Evolutionary conservation across 1,284 basidiomycete species (phyloP).

Genomic region (Albatrellus sp.): DNA sequence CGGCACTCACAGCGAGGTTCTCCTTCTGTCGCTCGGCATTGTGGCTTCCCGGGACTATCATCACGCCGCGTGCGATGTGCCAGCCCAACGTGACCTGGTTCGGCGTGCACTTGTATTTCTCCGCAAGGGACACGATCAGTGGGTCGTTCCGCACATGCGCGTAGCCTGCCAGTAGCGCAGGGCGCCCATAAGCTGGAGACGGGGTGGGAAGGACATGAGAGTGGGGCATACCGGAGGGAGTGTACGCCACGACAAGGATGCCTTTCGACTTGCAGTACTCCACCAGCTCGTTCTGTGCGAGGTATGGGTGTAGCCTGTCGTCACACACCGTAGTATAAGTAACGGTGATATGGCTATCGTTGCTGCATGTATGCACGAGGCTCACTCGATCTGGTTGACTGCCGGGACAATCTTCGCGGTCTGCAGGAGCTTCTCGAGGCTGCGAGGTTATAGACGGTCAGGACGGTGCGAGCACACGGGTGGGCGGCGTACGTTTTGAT

Average conservation of each 20-base stretch:
- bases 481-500: constrained; percentile 24
- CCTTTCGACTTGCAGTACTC: not conserved
- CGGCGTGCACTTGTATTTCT: constrained; percentile 28
- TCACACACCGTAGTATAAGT: no score
- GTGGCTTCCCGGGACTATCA: constrained; percentile 29
- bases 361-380: not conserved
- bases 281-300: not conserved
- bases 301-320: not conserved
- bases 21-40: constrained; percentile 28
- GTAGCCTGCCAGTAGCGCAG: constrained; percentile 21
- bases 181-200: constrained; percentile 1
- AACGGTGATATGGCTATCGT: not conserved
- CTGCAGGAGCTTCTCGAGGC: constrained; percentile 25
- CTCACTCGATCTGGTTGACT: constrained; percentile 9
- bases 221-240: not conserved
- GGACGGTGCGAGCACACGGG: not conserved
- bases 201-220: not conserved
- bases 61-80: constrained; percentile 29
- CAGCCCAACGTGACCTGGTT: constrained; percentile 32
- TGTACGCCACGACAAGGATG: constrained; percentile 1
- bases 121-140: constrained; percentile 25
- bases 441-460: constrained; percentile 11
- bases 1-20: constrained; percentile 25
- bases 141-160: constrained; percentile 28
- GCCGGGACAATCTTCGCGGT: constrained; percentile 24